Base-by-base conservation (phyloP, 306 rosid species). In the Quercus ilex region DNA sequence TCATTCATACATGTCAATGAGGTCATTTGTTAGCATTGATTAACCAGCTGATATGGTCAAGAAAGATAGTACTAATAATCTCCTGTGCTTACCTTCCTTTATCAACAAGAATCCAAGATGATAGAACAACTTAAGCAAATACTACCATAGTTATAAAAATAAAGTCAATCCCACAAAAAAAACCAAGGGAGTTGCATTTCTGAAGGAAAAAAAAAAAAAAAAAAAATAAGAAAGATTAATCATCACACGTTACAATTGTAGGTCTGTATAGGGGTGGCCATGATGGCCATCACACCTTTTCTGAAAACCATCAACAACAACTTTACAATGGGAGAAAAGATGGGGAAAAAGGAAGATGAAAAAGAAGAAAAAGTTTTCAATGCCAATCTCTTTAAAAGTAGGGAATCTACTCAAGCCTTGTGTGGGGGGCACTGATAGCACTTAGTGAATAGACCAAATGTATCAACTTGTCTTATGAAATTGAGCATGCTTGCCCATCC, bases 401-500 rank as follows among this genome's bases (percentile, higher is more conserved):
- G 75, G 75, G 68, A 62, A 85, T 72, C 63, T 69, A 57, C 68
- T 89, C 86, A 92, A 75, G 88, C 77, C 90, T 94, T 94, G 82
- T 86, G 98, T 77, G 92, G 89, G 20, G 98, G 97, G 85, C 98
- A 94, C 69, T 92, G 98, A 67, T 87, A 94, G 80, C 98, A 94
- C 87, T 90, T 92, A 0, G 97, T 89, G 89, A 94, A 92, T 30
- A 94, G 52, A 41, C 98, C 98, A 85, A 94, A 94, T 17, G 97
- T 89, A 69, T 90, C 10, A 77, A 94, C 63, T 88, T 94, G 97
- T 63, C 33, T 89, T 38, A 94, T 79, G 87, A 94, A 94, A 83
- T 94, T 94, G 68, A 94, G 83, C 89, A 90, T 89, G 83, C 98
- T 94, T 78, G 98, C 97, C 97, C 97, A 94, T 65, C 98, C 98